phyloP scores from a whole-genome alignment of 495 filamentous ascomycete genomes.

The Neurospora pannonica region DNA sequence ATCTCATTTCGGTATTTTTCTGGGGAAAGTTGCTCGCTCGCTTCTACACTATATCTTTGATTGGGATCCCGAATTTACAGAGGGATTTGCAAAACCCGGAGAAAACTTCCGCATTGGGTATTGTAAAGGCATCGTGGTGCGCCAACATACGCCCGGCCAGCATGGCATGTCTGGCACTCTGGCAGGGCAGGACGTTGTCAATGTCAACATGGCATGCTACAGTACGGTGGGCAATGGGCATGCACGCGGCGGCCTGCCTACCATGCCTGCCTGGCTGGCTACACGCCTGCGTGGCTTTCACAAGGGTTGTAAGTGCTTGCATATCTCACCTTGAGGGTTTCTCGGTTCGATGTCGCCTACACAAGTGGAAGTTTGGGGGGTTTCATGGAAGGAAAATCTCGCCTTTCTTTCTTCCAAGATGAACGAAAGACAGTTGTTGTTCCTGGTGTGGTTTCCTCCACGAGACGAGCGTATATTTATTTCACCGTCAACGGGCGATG shows the following conservation, averaged over 20 bases:
- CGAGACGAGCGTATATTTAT: too few relatives aligned
- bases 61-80: not conserved
- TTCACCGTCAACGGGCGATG: not conserved
- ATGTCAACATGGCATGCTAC: not conserved
- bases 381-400: not conserved
- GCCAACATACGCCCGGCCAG: not conserved
- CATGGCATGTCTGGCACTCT: not conserved
- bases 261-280: not conserved
- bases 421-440: not conserved
- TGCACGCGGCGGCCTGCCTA: not conserved
- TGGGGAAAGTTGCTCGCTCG: not conserved
- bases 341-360: not conserved
- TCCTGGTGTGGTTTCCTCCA: too few relatives aligned
- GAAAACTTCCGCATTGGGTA: not conserved
- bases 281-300: not conserved
- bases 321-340: not conserved
- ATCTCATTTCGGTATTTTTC: not conserved
- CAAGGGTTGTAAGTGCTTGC: not conserved
- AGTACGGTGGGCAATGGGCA: not conserved
- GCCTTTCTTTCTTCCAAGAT: not conserved
- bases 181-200: not conserved
- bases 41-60: not conserved
- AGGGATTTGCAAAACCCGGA: not conserved
- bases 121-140: not conserved
- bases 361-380: not conserved